Conservation (phyloP, 306 rosid species). For the Medicago lupulina region DNA sequence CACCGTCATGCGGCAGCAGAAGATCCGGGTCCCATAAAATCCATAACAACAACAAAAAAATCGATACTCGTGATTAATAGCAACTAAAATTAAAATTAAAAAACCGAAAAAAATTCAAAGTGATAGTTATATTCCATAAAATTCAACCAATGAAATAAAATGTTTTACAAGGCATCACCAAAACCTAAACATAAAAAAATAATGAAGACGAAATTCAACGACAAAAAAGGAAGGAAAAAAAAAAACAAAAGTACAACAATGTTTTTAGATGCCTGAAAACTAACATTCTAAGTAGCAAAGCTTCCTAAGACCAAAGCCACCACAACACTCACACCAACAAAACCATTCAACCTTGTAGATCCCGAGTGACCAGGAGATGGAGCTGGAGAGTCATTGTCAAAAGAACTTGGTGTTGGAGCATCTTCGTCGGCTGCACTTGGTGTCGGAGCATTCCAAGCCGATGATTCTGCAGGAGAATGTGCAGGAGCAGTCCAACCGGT, state of each 20-base stretch:
- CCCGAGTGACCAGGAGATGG: constrained; percentile 41
- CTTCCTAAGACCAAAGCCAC: constrained; percentile 33
- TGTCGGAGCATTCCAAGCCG: not conserved
- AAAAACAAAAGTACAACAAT: no score
- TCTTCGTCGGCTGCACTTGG: not conserved
- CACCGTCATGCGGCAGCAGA: no score
- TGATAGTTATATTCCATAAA: no score
- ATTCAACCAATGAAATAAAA: no score
- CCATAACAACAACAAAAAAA: no score
- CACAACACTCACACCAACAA: constrained; percentile 40
- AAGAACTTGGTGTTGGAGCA: not conserved
- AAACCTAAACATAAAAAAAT: no score
- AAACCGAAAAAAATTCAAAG: no score
- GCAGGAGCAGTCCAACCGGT: not conserved
- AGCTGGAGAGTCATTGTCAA: not conserved
- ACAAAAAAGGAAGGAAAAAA: not conserved
- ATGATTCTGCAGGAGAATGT: not conserved
- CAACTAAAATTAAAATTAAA: no score
- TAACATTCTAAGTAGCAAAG: not conserved
- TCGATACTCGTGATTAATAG: no score
- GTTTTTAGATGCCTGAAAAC: not conserved
- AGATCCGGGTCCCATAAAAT: no score
- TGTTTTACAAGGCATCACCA: no score
- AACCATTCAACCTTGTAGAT: constrained; percentile 14
- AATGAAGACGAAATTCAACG: not conserved